These are phyloP conservation scores for Rhododendron mucronatum DNA, from an alignment of 148 eudicot species.

Conservation along the genomic window DNA sequence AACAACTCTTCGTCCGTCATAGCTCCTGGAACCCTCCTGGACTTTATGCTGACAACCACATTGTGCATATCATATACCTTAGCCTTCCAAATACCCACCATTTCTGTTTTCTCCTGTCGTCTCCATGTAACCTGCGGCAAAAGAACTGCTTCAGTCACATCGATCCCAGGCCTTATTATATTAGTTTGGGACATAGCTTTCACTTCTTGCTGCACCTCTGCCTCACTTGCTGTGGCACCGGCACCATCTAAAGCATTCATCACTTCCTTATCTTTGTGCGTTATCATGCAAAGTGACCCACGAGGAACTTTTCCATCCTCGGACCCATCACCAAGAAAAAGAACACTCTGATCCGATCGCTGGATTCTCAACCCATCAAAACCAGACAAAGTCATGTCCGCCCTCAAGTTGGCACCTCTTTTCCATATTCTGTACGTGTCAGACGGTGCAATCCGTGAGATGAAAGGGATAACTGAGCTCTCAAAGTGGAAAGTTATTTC, in stretches of 20 bases:
- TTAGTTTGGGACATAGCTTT: conserved; percentile 81
- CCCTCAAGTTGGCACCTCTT: conserved; percentile 84
- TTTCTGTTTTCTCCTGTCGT: conserved; percentile 73
- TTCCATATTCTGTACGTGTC: conserved; percentile 97
- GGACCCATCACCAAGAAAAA: conserved; percentile 89
- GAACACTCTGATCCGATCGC: conserved; percentile 80
- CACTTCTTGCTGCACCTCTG: conserved; percentile 75
- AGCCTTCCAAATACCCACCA: conserved; percentile 81
- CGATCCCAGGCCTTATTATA: conserved; percentile 83
- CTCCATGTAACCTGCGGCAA: conserved; percentile 84
- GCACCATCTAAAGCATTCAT: conserved; percentile 86
- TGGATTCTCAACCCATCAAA: conserved; percentile 89
- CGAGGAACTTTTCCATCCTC: conserved; percentile 74
- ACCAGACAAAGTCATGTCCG: conserved; percentile 94
- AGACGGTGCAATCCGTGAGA: conserved; percentile 84
- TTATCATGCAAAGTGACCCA: conserved; percentile 68
- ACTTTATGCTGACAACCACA: conserved; percentile 82
- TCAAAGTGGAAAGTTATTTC: conserved; percentile 91
- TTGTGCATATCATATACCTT: conserved; percentile 93
- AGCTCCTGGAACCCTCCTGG: conserved; percentile 90
- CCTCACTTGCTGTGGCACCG: conserved; percentile 62
- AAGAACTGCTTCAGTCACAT: conserved; percentile 87
- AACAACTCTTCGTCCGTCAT: conserved; percentile 83
- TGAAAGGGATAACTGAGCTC: conserved; percentile 90
- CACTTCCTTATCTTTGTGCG: conserved; percentile 81